These are phyloP conservation scores for Irpex lacteus DNA, from an alignment of 1,284 basidiomycete genomes.

Conservation along the genomic window DNA sequence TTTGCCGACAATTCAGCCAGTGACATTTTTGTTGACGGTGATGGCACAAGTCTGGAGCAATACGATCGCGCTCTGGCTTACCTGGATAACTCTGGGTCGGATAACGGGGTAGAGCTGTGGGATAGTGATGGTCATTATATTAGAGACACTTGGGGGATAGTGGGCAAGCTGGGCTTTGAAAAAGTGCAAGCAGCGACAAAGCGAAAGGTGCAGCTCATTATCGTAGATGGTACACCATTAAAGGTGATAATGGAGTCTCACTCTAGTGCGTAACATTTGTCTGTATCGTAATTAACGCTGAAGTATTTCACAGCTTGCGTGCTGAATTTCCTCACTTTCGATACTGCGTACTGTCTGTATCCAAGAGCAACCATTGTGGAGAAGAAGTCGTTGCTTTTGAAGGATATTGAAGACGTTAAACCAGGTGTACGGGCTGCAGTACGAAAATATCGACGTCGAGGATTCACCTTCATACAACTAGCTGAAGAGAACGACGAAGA, in stretches of 20 bases:
- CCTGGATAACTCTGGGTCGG: no score
- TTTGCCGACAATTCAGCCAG: no score
- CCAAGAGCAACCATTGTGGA: neutral
- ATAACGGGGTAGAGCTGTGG: no score
- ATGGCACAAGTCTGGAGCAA: no score
- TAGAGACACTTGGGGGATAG: no score
- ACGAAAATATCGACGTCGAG: neutral
- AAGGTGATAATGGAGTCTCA: neutral
- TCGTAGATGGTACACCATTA: neutral
- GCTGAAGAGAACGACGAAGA: neutral
- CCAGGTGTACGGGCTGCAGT: neutral
- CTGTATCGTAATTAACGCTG: neutral
- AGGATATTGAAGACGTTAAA: neutral
- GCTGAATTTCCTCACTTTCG: neutral
- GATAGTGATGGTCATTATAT: no score
- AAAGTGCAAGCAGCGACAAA: no score
- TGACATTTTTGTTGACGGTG: no score
- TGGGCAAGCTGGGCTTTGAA: no score
- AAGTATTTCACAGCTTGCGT: neutral
- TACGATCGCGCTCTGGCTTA: no score
- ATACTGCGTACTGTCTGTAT: neutral
- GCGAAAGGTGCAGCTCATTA: neutral
- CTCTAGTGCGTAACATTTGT: neutral
- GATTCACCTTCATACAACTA: neutral
- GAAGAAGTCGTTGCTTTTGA: neutral